phyloP scores from a whole-genome alignment of 225 moss, liverwort and hornwort genomes.

The Straminergon stramineum region DNA sequence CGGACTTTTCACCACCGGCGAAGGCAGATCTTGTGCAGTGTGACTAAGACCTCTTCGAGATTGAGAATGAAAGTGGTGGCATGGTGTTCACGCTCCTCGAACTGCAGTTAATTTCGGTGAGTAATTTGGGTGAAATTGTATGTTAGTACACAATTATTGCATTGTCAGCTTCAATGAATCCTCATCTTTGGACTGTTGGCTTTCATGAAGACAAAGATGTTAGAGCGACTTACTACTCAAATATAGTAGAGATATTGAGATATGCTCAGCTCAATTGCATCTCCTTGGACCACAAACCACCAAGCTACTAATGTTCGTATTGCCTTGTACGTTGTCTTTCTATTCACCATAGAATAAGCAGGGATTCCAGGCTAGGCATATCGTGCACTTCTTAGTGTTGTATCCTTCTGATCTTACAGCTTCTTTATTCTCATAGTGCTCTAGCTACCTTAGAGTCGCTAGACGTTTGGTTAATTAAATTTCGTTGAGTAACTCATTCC shows the following conservation, averaged over 20 bases:
- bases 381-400: not conserved
- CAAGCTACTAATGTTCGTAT: not conserved
- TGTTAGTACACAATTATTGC: not conserved
- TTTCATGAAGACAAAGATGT: not conserved
- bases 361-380: not conserved
- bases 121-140: conserved; percentile 19
- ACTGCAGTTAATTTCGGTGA: conserved; percentile 51
- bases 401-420: not conserved
- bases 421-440: not conserved
- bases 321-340: not conserved
- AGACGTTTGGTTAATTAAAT: not conserved
- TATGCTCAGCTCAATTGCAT: not conserved
- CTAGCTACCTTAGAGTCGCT: not conserved
- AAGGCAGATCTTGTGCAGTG: not conserved
- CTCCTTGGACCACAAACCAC: not conserved
- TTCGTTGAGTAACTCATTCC: not conserved
- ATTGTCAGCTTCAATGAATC: not conserved
- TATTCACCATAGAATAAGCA: not conserved
- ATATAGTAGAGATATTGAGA: not conserved
- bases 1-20: not conserved
- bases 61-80: conserved; percentile 58
- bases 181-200: not conserved
- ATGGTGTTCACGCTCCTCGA: conserved; percentile 42
- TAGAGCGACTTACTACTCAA: not conserved
- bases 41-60: conserved; percentile 70